Percentiles rank a stretch among this genome's conserved stretches.
Conservation (phyloP, 495 filamentous ascomycete species). For the Wilcoxina mikolae region DNA sequence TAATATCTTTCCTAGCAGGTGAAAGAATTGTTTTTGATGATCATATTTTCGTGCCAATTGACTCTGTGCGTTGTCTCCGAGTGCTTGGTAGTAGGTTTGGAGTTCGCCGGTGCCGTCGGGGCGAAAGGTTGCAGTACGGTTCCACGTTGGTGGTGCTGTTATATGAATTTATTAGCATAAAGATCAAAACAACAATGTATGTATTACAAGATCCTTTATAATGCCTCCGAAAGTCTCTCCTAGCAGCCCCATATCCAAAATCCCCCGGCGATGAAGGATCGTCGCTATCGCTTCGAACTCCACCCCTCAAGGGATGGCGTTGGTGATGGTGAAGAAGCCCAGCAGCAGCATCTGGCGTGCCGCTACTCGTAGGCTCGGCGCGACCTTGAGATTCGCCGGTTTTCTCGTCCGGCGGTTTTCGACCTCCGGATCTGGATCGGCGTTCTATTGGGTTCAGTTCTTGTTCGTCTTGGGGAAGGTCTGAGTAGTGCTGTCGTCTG, state of each 20-base stretch:
- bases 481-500: no score
- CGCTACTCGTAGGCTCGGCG: no score
- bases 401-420: no score
- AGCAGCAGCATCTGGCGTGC: no score
- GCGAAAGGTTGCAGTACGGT: neutral
- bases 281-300: constrained; percentile 33
- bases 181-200: neutral
- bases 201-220: constrained; percentile 4
- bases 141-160: constrained; percentile 1
- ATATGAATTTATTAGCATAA: neutral
- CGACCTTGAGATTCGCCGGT: no score
- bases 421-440: no score
- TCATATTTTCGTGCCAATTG: constrained; percentile 11
- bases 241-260: constrained; percentile 13
- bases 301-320: neutral
- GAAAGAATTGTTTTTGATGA: constrained; percentile 13
- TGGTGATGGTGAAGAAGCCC: neutral
- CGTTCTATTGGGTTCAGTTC: no score
- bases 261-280: constrained; percentile 34
- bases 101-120: constrained; percentile 5
- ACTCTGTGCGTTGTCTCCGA: constrained; percentile 4
- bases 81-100: constrained; percentile 10
- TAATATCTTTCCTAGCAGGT: constrained; percentile 12
- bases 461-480: no score
- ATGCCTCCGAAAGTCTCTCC: constrained; percentile 9